Evolutionary conservation across 2,329 filamentous ascomycete species (phyloP).

Genomic region (Pseudocercospora musae): DNA sequence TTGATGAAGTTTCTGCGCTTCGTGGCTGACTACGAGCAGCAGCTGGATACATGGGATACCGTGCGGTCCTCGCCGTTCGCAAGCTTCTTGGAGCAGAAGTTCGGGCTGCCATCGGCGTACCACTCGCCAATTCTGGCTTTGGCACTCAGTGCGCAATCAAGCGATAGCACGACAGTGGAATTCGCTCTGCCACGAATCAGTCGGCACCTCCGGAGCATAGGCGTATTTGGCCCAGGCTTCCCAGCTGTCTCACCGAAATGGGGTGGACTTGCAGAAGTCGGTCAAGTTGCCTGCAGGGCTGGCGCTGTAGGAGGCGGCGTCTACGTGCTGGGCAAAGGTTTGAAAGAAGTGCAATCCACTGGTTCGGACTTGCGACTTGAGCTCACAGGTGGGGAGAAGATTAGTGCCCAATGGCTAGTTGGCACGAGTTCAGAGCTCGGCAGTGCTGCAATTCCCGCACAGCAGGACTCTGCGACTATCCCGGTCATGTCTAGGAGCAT

Average conservation of each 20-base stretch:
- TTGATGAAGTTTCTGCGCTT: constrained; percentile 95
- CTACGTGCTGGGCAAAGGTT: constrained; percentile 76
- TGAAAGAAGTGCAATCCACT: constrained; percentile 39
- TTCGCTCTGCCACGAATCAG: constrained; percentile 71
- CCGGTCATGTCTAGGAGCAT: constrained; percentile 41
- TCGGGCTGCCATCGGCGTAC: constrained; percentile 59
- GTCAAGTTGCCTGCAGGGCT: constrained; percentile 87
- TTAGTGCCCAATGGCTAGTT: constrained; percentile 32
- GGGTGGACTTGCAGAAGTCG: constrained; percentile 83
- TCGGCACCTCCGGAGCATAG: constrained; percentile 80
- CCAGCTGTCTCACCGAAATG: constrained; percentile 89
- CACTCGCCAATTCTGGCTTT: constrained; percentile 66
- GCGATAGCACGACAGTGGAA: constrained; percentile 57
- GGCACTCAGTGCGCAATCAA: constrained; percentile 64
- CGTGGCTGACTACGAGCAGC: constrained; percentile 67
- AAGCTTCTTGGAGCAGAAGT: constrained; percentile 56
- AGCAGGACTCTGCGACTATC: not conserved
- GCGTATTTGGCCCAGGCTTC: constrained; percentile 83
- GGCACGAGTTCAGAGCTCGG: constrained; percentile 28
- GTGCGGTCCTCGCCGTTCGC: constrained; percentile 56
- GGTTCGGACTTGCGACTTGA: constrained; percentile 20
- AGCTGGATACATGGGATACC: constrained; percentile 57
- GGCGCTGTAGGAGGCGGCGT: constrained; percentile 86
- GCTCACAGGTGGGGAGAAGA: constrained; percentile 31
- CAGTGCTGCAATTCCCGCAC: not conserved